Base-by-base conservation (phyloP, 768 basidiomycete species). In the Lyophyllum semitale region DNA sequence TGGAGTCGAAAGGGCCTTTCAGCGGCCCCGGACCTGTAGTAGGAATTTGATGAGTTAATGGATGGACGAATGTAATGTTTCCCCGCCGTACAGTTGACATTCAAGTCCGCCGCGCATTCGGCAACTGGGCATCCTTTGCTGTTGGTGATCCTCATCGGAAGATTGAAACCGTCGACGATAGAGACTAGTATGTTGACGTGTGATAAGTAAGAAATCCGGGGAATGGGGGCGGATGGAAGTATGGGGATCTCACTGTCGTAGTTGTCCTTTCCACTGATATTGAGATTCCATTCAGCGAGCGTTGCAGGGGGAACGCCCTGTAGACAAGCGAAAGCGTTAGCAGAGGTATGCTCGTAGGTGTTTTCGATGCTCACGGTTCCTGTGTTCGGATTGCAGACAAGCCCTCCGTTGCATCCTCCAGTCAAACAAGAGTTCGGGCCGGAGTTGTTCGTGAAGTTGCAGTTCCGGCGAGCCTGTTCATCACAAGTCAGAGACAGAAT, bases 331-430 rank as follows among this genome's bases (percentile, higher is more conserved):
- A n/a, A 32, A 4, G 4, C 2, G 25, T 30, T 12, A 15, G 22
- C 4, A 23, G 6, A n/a, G 9, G 29, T 12, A 37, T 44, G n/a
- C 23, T 29, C 11, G 18, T 12, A 13, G 17, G 6, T 4, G 18
- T 20, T 26, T 6, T 26, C 25, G 13, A 22, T 15, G 60, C 71
- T 51, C 60, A 77, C 76, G 5, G 83, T 83, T 33, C 81, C 84
- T 35, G 76, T 77, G 32, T 61, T 61, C 13, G 72, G 57, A 61
- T 78, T 80, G 59, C 87, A 88, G 11, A 73, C 61, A 8, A 89
- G 69, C 32, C 87, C 87, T 13, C 87, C 87, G 57, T 83, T 84
- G 64, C 87, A 88, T 44, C 84, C 85, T 30, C 87, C 87, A 53
- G 77, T 75, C n/a, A 82, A 57, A 59, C 87, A 89, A 15, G 83